These are phyloP conservation scores for Cyberlindnera petersonii DNA, from an alignment of 805 yeast genomes.

Conservation along the genomic window DNA sequence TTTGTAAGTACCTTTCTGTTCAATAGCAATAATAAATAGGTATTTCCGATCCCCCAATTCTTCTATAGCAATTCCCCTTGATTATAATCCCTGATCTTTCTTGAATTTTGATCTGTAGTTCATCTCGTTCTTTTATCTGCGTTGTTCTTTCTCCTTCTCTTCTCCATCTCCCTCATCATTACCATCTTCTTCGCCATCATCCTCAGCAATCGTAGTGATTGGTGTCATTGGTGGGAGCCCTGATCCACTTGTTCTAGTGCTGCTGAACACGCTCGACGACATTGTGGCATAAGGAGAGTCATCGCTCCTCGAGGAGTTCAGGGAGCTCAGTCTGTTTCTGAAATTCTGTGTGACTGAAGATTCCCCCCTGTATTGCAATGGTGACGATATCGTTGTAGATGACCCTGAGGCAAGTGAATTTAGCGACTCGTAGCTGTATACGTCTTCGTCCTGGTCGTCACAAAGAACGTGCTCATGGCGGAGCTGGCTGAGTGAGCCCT, in stretches of 20 bases:
- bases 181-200: conserved; percentile 16
- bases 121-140: too few species aligned
- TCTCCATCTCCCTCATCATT: not conserved
- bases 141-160: too few species aligned
- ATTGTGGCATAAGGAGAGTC: conserved; percentile 4
- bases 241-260: conserved; percentile 7
- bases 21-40: too few species aligned
- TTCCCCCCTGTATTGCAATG: conserved; percentile 6
- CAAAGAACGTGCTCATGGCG: conserved; percentile 5
- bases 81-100: too few species aligned
- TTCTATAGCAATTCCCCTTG: too few species aligned
- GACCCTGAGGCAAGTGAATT: conserved; percentile 15
- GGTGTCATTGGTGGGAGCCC: conserved; percentile 20
- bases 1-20: too few species aligned
- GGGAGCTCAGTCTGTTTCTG: conserved; percentile 18
- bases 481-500: not conserved
- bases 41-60: too few species aligned
- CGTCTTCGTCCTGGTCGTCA: conserved; percentile 24
- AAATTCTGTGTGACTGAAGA: conserved; percentile 21
- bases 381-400: conserved; percentile 9
- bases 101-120: too few species aligned
- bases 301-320: conserved; percentile 5
- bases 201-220: conserved; percentile 22
- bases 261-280: conserved; percentile 19
- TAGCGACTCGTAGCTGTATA: conserved; percentile 16